phyloP scores from a whole-genome alignment of 176 grass and related monocot species.

The Oropetium thomaeum region DNA sequence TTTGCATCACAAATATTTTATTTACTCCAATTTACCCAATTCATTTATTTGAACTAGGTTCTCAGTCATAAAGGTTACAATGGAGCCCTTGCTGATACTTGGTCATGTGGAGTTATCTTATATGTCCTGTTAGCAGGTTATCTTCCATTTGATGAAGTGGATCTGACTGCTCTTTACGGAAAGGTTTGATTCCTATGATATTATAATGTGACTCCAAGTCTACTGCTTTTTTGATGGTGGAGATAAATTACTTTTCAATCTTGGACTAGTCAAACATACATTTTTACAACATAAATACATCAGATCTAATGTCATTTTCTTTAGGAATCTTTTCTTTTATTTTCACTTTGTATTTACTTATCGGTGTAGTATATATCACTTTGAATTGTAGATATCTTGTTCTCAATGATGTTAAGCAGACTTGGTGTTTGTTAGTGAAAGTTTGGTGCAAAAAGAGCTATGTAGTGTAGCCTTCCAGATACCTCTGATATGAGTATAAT shows the following conservation, averaged over 20 bases:
- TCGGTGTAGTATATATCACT: neutral
- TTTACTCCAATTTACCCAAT: slow-evolving; percentile 12
- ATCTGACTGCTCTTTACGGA: slow-evolving; percentile 93
- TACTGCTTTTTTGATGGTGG: neutral
- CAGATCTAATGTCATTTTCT: neutral
- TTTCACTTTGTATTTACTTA: neutral
- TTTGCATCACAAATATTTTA: slow-evolving; percentile 17
- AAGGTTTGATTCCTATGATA: slow-evolving; percentile 57
- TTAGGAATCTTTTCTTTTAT: neutral
- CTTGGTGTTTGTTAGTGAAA: neutral
- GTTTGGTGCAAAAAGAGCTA: slow-evolving; percentile 1
- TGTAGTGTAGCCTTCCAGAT: neutral
- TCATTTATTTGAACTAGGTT: slow-evolving; percentile 51
- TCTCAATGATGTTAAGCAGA: neutral
- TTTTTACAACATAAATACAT: neutral
- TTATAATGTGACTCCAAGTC: slow-evolving; percentile 1
- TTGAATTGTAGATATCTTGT: neutral
- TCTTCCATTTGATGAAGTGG: slow-evolving; percentile 98
- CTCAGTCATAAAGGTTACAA: slow-evolving; percentile 96
- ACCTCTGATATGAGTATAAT: neutral
- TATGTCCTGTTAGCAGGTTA: slow-evolving; percentile 95
- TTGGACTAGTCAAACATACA: neutral
- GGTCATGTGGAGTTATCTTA: slow-evolving; percentile 97
- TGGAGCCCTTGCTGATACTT: slow-evolving; percentile 93
- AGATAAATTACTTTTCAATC: neutral